Evolutionary conservation across 106 monocot species (phyloP), one percentile per base, ranked within the genome.

Genomic region (Amphibolis antarctica): DNA sequence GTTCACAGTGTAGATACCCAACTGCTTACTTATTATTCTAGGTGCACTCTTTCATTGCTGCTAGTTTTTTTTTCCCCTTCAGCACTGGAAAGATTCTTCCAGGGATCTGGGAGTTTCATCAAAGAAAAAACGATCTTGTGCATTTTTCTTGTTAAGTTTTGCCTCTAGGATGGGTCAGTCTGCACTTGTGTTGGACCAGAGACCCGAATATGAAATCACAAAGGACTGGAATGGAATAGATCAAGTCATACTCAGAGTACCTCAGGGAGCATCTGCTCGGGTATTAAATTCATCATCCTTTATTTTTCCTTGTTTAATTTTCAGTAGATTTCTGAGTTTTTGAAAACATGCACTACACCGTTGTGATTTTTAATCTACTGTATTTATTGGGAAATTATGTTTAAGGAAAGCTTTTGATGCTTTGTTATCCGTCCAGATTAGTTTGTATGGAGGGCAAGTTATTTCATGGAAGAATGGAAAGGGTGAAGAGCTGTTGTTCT

Each of bases 181-280:
- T 19, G 67, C 71, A 26, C 54, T 66, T 46, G 42, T 68, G 53
- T 82, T 77, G 82, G 88, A 88, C 74, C 71, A 62, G 60, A 78
- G 75, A 59, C 29, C 62, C 7, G 80, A 77, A 21, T 68, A 81
- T 44, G 86, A 93, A 62, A 58, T 86, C 29, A 55, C 62, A 1
- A 86, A 81, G 55, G 88, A 89, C 44, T 89, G 89, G 85, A 89
- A 89, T 69, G 89, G 89, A n/a, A 75, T 89, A 23, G 83, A 79
- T 51, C 93, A 89, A 59, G 80, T 89, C 3, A 47, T 79, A 49
- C 83, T 93, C 66, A 65, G 79, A 67, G 81, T 79, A 25, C 89
- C 93, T 1, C 67, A 69, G 24, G 93, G 93, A 50, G 78, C 89
- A 68, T 89, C 89, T 42, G 89, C 81, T 56, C 60, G 81, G 77